These are phyloP conservation scores for Trypanosoma grayi DNA, from an alignment of 208 protist species.

Conservation along the genomic window DNA sequence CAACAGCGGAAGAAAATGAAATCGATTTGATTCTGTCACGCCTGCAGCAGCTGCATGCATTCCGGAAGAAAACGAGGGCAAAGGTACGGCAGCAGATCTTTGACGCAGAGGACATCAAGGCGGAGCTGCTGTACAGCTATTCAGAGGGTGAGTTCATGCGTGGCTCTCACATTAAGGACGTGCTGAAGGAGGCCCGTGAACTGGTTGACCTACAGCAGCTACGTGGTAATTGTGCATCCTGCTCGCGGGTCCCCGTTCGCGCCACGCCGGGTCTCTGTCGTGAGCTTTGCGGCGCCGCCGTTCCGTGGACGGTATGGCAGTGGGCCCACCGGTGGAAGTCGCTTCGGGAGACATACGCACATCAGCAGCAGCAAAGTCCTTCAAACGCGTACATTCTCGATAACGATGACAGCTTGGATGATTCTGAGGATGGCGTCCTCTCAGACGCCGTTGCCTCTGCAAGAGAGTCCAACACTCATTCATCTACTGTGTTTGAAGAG, in stretches of 20 bases:
- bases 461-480: neutral
- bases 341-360: slow-evolving; percentile 23
- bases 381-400: neutral
- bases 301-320: slow-evolving; percentile 88
- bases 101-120: slow-evolving; percentile 82
- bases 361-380: neutral
- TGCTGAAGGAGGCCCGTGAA: slow-evolving; percentile 45
- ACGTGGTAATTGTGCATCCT: neutral
- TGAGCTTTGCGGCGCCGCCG: slow-evolving; percentile 37
- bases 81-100: slow-evolving; percentile 81
- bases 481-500: slow-evolving; percentile 18
- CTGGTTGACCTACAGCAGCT: slow-evolving; percentile 43
- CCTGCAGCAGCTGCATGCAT: slow-evolving; percentile 61
- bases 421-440: neutral
- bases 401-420: slow-evolving; percentile 4
- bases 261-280: slow-evolving; percentile 22
- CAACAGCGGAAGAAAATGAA: neutral
- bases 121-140: slow-evolving; percentile 38
- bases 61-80: slow-evolving; percentile 49
- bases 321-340: slow-evolving; percentile 75
- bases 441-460: neutral
- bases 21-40: slow-evolving; percentile 26
- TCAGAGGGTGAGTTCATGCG: slow-evolving; percentile 29
- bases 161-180: slow-evolving; percentile 38
- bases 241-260: neutral